Evolutionary conservation across 768 basidiomycete genomes (phyloP), one percentile per base, ranked within the genome.

Genomic region (Coprinopsis cinerea): DNA sequence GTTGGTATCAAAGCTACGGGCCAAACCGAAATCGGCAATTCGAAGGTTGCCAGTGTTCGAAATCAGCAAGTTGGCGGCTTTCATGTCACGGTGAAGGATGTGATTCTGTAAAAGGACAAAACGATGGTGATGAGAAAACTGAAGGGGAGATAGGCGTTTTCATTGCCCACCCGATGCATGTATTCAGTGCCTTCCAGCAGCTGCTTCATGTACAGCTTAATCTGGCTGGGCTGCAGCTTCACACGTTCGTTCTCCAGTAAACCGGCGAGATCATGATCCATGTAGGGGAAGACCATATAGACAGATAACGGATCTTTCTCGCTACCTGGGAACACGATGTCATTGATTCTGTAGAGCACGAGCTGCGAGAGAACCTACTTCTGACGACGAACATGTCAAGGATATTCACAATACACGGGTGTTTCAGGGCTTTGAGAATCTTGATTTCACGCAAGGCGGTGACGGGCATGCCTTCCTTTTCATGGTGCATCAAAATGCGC

Each of bases 201-300:
- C 63, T 99, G 96, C 66, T 85, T 86, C 83, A 95, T 90, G 65
- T 97, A 95, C 24, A 95, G 71, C 69, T 98, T 99, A 68, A 97
- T 93, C 53, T 92, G 83, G 57, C 85, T 85, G 6, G 85, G 82
- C 44, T 79, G 78, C 2, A 95, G 71, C 57, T 85, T 85, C 51
- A 93, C 93, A 23, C 87, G 79, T 52, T 89, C 85, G 61, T 98
- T 97, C 66, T 94, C 91, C 52, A 99, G 70, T 32, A 98, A 66
- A 2, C 96, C 96, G 1, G 95, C 92, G 10, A 99, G 80, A 67
- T 99, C 96, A 60, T 99, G 95, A 60, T 98, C 96, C 96, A 98
- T 98, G 68, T 97, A 99, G 0, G 96, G 96, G 61, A 98, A 99
- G 35, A 97, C 95, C 92, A 98, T 96, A 68, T 90, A 96, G 13